Evolutionary conservation across 176 grass and related monocot species (phyloP).

Genomic region (Phragmites australis): DNA sequence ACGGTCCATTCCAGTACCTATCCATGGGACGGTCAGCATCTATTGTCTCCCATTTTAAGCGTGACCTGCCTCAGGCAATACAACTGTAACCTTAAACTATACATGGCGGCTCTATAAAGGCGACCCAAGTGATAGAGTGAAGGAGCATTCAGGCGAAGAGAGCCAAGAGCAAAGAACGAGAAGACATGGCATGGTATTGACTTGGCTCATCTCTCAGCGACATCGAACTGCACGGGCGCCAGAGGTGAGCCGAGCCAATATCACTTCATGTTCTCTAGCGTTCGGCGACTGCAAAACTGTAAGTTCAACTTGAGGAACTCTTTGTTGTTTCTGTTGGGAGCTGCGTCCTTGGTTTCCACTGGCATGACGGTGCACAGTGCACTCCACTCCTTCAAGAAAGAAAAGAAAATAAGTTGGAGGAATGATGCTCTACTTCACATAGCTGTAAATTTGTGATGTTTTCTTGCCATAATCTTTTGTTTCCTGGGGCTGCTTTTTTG

Average conservation of each 20-base stretch:
- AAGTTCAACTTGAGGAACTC: conserved; percentile 20
- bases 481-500: conserved; percentile 3
- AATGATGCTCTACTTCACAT: background rate
- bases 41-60: background rate
- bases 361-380: background rate
- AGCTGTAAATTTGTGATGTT: conserved; percentile 5
- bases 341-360: background rate
- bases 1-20: background rate
- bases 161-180: conserved; percentile 35
- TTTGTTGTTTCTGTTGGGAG: conserved; percentile 1
- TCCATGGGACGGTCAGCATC: background rate
- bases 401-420: background rate
- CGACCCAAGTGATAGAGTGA: conserved; percentile 24
- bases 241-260: conserved; percentile 61
- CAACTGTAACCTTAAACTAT: conserved; percentile 26
- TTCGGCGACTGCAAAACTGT: conserved; percentile 20
- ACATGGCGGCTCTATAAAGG: conserved; percentile 36
- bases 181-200: conserved; percentile 61
- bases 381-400: background rate
- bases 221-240: background rate
- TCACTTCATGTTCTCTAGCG: conserved; percentile 51
- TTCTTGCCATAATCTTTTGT: conserved; percentile 3
- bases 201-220: conserved; percentile 47
- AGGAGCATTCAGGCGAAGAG: conserved; percentile 35
- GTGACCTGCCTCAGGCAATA: background rate